Evolutionary conservation across 208 protist species (phyloP), one percentile per base, ranked within the genome.

Genomic region (Acanthamoeba royreba): DNA sequence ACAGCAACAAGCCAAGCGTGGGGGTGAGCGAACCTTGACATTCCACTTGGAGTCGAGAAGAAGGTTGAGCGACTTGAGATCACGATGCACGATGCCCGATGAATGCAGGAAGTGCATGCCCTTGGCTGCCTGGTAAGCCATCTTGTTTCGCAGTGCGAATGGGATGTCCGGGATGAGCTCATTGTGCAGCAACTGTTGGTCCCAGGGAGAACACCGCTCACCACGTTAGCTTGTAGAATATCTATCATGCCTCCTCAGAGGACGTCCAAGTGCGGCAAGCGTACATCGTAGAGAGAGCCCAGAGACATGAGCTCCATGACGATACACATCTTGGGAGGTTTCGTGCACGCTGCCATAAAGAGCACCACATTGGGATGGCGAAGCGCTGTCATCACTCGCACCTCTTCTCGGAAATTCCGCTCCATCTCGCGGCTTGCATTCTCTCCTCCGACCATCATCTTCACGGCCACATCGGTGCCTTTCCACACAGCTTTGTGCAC

Each of bases 341-440:
- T 61, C 22, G n/a, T 61, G 19, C 22, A 61, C n/a, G 53, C 53
- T 61, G 53, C 53, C 53, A 61, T 96, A 77, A 96, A 96, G 15
- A 96, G 92, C 9, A 95, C 83, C 7, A 96, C 43, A 58, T 96
- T 96, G 42, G 94, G 94, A 28, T 96, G 94, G n/a, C 74, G 22
- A 8, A 96, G 31, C 40, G 94, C 33, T 5, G 38, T 95, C 38
- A 96, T 89, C 33, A 96, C 94, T 22, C 55, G 92, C 25, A 96
- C 95, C 58, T 96, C 94, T 88, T 96, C 92, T 88, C 95, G 94
- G 35, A 94, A 94, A 13, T 95, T 52, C 22, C 40, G 33, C 69
- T 95, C 25, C 19, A 94, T 53, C 49, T 96, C 45, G n/a, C 96
- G 47, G n/a, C n/a, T n/a, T n/a, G 93, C 72, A 8, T 15, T 40